phyloP scores from a whole-genome alignment of 2,329 filamentous ascomycete species.

The Xylogone sp. region DNA sequence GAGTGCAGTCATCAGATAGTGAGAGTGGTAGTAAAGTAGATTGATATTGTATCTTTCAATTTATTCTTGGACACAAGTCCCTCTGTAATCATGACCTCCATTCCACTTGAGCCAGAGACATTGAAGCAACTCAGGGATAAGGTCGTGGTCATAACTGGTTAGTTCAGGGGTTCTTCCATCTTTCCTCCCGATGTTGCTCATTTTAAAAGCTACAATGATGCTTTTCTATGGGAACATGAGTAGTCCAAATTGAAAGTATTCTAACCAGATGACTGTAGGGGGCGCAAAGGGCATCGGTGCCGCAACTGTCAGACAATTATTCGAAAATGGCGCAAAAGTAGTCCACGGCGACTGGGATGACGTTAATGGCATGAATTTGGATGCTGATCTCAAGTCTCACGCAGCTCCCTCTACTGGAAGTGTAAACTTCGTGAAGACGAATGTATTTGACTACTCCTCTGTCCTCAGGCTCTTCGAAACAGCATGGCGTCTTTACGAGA shows the following conservation, averaged over 20 bases:
- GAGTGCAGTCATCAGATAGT: not conserved
- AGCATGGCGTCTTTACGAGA: conserved; percentile 30
- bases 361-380: conserved; percentile 23
- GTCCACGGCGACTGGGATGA: conserved; percentile 42
- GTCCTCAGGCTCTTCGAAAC: conserved; percentile 47
- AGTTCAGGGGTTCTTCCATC: not conserved
- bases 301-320: conserved; percentile 47
- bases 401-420: conserved; percentile 12
- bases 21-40: too few species aligned
- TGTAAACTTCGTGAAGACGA: conserved; percentile 37
- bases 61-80: too few species aligned
- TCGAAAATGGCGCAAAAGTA: conserved; percentile 51
- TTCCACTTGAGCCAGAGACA: conserved; percentile 39
- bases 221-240: not conserved
- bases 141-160: conserved; percentile 48
- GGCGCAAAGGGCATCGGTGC: conserved; percentile 57
- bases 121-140: conserved; percentile 40
- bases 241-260: not conserved
- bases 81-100: conserved; percentile 33
- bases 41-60: too few species aligned
- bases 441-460: conserved; percentile 37
- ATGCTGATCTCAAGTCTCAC: conserved; percentile 29
- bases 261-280: conserved; percentile 29
- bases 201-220: too few species aligned
- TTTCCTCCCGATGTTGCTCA: too few species aligned